Conservation (phyloP, 768 basidiomycete genomes). For the Crepidotus variabilis region DNA sequence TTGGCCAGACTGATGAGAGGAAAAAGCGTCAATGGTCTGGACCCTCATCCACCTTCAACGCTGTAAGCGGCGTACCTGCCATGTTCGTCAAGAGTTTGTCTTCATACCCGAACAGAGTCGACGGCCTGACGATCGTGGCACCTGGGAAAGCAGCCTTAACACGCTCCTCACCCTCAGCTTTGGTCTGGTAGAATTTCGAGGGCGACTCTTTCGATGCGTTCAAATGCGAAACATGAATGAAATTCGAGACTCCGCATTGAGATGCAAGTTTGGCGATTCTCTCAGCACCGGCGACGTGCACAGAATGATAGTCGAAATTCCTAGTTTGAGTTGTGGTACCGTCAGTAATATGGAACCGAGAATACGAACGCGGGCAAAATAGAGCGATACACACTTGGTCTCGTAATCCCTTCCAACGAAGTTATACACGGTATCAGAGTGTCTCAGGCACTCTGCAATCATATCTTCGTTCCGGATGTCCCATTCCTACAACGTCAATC, state of each 20-base stretch:
- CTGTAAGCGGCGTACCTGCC: conserved; percentile 55
- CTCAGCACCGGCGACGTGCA: conserved; percentile 80
- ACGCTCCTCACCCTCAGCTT: conserved; percentile 84
- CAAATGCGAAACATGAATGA: conserved; percentile 94
- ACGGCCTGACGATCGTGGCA: conserved; percentile 87
- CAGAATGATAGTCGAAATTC: conserved; percentile 82
- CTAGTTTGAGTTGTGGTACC: conserved; percentile 38
- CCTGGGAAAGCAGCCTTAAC: conserved; percentile 80
- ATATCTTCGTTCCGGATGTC: conserved; percentile 87
- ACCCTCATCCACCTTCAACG: conserved; percentile 4
- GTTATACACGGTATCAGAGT: conserved; percentile 97
- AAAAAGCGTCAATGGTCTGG: background rate
- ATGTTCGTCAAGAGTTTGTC: conserved; percentile 93
- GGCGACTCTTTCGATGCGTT: conserved; percentile 79
- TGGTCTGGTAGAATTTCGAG: conserved; percentile 84
- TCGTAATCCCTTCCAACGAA: conserved; percentile 91
- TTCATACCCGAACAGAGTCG: conserved; percentile 88
- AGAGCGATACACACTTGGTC: conserved; percentile 68
- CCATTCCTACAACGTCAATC: conserved; percentile 70
- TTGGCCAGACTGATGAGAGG: conserved; percentile 67
- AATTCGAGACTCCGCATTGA: conserved; percentile 70
- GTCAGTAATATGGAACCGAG: conserved; percentile 2
- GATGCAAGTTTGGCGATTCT: conserved; percentile 83
- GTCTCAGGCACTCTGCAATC: conserved; percentile 89
- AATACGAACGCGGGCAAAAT: conserved; percentile 2